phyloP scores from a whole-genome alignment of 768 basidiomycete species.

The Pisolithus sp. region DNA sequence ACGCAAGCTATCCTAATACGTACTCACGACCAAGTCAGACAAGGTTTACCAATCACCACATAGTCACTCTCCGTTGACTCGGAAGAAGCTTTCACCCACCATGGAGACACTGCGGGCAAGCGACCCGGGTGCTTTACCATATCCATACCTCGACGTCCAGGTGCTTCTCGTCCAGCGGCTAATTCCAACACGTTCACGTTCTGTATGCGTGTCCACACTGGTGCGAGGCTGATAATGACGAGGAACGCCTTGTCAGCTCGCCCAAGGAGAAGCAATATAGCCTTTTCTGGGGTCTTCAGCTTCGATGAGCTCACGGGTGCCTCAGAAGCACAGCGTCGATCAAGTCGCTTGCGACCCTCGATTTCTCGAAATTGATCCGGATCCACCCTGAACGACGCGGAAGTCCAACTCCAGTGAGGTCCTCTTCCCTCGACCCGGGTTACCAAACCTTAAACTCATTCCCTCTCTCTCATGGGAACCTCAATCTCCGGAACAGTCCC shows the following conservation, averaged over 20 bases:
- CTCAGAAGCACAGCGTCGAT: slow-evolving; percentile 16
- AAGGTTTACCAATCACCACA: slow-evolving; percentile 10
- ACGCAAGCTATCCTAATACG: background rate
- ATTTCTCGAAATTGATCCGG: slow-evolving; percentile 9
- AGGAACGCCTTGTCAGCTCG: background rate
- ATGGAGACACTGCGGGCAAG: slow-evolving; percentile 13
- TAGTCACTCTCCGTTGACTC: background rate
- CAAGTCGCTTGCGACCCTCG: slow-evolving; percentile 9
- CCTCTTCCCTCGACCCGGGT: slow-evolving; percentile 2
- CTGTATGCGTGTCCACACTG: background rate
- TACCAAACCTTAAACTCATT: slow-evolving; percentile 15
- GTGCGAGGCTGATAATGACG: background rate
- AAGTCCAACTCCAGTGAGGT: slow-evolving; percentile 1
- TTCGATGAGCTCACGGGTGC: slow-evolving; percentile 15
- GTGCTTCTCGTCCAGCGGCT: slow-evolving; percentile 19
- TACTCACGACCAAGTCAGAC: slow-evolving; percentile 3
- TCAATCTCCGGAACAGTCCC: background rate
- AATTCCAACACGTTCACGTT: too few relatives aligned
- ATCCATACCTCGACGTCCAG: slow-evolving; percentile 6
- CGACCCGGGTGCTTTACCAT: slow-evolving; percentile 1
- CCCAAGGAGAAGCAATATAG: slow-evolving; percentile 8
- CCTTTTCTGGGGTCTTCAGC: slow-evolving; percentile 5
- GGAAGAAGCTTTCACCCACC: slow-evolving; percentile 10
- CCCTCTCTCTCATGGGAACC: background rate
- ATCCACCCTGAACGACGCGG: slow-evolving; percentile 4